phyloP scores from a whole-genome alignment of 169 alveolate genomes.

The Besnoitia besnoiti region DNA sequence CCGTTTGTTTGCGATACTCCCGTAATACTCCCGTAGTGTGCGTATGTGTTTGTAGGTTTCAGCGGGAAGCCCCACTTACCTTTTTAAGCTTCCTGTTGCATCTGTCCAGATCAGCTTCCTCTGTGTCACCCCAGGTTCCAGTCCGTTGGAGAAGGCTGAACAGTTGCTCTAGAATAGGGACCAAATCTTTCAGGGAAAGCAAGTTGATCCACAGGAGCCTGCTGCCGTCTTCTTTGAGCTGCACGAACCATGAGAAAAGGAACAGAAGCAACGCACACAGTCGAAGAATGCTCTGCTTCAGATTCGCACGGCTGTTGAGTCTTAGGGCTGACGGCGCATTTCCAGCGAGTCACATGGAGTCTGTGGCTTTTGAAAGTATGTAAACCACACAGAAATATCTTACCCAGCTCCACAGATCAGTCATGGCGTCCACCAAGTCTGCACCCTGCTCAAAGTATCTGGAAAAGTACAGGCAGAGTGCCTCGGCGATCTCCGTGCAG shows the following conservation, averaged over 20 bases:
- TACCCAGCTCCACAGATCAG: slow-evolving; percentile 65
- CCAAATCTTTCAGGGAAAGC: slow-evolving; percentile 42
- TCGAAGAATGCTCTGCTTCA: background rate
- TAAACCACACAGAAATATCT: too few species aligned
- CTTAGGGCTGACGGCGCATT: background rate
- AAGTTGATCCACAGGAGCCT: slow-evolving; percentile 62
- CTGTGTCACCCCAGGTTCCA: slow-evolving; percentile 35
- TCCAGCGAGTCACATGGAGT: background rate
- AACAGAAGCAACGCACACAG: background rate
- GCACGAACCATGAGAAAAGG: background rate
- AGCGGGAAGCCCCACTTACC: slow-evolving; percentile 36
- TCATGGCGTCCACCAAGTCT: slow-evolving; percentile 53
- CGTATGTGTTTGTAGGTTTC: too few species aligned
- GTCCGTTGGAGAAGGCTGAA: slow-evolving; percentile 38
- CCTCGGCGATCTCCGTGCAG: slow-evolving; percentile 61
- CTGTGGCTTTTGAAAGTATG: too few species aligned
- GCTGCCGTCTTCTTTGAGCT: slow-evolving; percentile 40
- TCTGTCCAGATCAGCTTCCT: background rate
- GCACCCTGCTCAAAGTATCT: slow-evolving; percentile 58
- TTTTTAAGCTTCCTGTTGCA: slow-evolving; percentile 47
- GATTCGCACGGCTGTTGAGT: background rate
- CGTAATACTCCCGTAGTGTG: too few species aligned
- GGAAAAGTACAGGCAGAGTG: slow-evolving; percentile 57
- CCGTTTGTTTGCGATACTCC: too few species aligned
- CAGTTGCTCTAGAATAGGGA: slow-evolving; percentile 31